Base-by-base conservation (phyloP, 1,284 basidiomycete species). In the Ceratorhiza oryzae-sativae region DNA sequence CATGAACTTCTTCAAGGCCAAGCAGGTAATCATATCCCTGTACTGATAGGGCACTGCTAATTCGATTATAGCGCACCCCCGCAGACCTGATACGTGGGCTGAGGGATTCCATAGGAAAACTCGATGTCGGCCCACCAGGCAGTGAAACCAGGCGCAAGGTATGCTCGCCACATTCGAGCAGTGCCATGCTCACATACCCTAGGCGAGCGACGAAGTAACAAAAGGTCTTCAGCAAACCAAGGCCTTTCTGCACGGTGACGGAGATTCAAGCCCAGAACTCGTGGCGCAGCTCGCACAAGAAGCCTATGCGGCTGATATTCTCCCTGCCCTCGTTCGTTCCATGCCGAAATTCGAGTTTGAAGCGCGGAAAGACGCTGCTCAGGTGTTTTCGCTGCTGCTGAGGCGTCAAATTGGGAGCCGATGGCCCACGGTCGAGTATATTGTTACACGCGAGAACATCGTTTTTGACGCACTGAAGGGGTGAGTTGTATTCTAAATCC, bases 301-400 rank as follows among this genome's bases (percentile, higher is more conserved):
- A 79, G 93, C 95, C 4, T 99, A 99, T 82, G 90, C 89, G 74
- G 91, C 91, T 71, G 94, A 98, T 79, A 84, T 98, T 25, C 85
- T 99, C 10, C 86, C 91, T 74, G 83, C 89, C 60, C 88, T 99
- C 74, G 90, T 98, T 18, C 82, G 88, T 58, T 88, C 93, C 79
- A 91, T 98, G 76, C 87, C 82, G 39, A 88, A 89, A 45, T 92
- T 99, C 79, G 97, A 99, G 78, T 99, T 99, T 78, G 97, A 99
- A 83, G 89, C 93, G 36, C 86, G 93, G 76, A 99, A 99, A 82
- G 97, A 99, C 78, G 94, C 97, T 34, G 93, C 96, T 0, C 94
- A 96, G 81, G 97, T 99, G 77, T 98, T 97, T 86, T 97, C 93
- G 82, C 92, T 92, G 76, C 88, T 99, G n/a, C 85, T 99, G 2